phyloP scores from a whole-genome alignment of 768 basidiomycete species.

The Boletus tomentosulus region DNA sequence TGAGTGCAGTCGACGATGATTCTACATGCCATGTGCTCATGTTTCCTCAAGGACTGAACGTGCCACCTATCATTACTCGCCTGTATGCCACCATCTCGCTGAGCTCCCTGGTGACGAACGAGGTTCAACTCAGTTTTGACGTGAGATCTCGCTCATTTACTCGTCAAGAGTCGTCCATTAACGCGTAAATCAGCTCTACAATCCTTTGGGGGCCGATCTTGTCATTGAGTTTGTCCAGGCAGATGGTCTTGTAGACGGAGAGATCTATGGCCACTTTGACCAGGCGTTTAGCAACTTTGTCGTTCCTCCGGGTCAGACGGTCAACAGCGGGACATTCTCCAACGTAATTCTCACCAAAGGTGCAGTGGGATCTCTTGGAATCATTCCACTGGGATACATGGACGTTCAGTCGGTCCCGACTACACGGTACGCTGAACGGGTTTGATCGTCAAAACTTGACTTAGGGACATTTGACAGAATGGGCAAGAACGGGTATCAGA shows the following conservation, averaged over 20 bases:
- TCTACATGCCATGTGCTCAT: background rate
- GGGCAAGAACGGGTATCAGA: constrained; percentile 51
- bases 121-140: constrained; percentile 54
- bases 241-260: constrained; percentile 48
- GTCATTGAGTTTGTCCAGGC: constrained; percentile 54
- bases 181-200: constrained; percentile 38
- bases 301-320: constrained; percentile 53
- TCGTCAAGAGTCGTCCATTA: background rate
- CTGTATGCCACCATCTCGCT: constrained; percentile 52
- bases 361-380: constrained; percentile 49
- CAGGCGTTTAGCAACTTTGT: constrained; percentile 52
- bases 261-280: constrained; percentile 55
- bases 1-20: constrained; percentile 11
- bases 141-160: constrained; percentile 30
- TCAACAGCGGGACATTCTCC: constrained; percentile 54
- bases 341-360: constrained; percentile 61
- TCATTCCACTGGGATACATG: constrained; percentile 51
- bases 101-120: constrained; percentile 44
- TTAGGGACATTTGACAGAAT: constrained; percentile 26
- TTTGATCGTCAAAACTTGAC: background rate
- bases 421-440: constrained; percentile 24
- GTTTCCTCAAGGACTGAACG: constrained; percentile 38
- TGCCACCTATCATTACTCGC: constrained; percentile 54
- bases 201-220: constrained; percentile 56
- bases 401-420: constrained; percentile 53